Base-by-base conservation (phyloP, 2,329 filamentous ascomycete genomes). In the Sordariomycetes sp. region DNA sequence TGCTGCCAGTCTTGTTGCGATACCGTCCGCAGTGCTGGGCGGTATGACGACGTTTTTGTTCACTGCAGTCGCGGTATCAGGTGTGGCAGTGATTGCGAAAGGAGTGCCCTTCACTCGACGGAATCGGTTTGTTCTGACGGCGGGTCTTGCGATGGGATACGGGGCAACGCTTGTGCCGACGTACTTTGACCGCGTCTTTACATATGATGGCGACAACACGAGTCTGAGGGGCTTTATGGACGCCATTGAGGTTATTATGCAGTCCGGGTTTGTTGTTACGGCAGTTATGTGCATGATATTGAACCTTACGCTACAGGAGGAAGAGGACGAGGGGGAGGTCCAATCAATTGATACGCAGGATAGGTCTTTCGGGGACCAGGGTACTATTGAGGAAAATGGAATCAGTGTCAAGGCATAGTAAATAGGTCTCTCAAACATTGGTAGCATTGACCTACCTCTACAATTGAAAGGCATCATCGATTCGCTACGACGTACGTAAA, bases 41-140 rank as follows among this genome's bases (percentile, higher is more conserved):
- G 84, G 84, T 53, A 87, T 87, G 84, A 86, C 89, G 0, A 90
- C 87, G 0, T 94, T 94, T 69, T 77, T 94, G 24, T 94, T 91
- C 72, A 79, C 78, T 59, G 80, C 86, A 3, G 89, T 94, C 6
- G 83, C 87, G 1, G 85, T 90, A 1, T 87, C 85, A 0, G 89
- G 89, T 62, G 81, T 94, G 60, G 79, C 86, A 54, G 91, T 94
- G 63, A 84, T 94, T 61, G 76, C 80, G 3, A 80, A 81, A 20
- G 79, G 79, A 39, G 81, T 87, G 2, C 77, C 81, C 0, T 91
- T 92, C 67, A 90, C 81, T n/a, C 80, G 89, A 42, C 82, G 89
- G 55, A 91, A 87, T 64, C 79, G 89, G 25, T 94, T 94, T 72
- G 88, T 94, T 64, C 76, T 94, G 12, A 90, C 89, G 0, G 85